Evolutionary conservation across 805 yeast species (phyloP).

Genomic region (Nakazawaea pomicola): DNA sequence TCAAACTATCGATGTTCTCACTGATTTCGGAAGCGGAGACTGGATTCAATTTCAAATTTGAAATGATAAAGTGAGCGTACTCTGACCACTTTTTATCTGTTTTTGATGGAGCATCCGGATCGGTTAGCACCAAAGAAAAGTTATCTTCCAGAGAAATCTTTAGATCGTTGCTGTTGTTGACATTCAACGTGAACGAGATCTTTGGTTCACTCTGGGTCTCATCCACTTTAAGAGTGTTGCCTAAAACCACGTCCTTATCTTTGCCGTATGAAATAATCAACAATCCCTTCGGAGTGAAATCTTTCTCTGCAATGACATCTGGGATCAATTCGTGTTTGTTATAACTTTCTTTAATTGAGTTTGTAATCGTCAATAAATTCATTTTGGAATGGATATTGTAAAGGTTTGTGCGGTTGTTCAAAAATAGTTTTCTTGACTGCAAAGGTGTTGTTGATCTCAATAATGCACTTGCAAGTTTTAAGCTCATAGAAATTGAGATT

Average conservation of each 20-base stretch:
- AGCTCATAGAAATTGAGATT: constrained; percentile 5
- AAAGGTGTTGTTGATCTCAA: not conserved
- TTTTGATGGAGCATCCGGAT: constrained; percentile 90
- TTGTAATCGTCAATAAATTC: constrained; percentile 48
- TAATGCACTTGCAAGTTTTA: not conserved
- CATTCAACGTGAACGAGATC: constrained; percentile 58
- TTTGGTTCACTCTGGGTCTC: constrained; percentile 67
- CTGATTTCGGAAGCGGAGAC: constrained; percentile 26
- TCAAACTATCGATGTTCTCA: constrained; percentile 25
- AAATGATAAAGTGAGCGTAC: constrained; percentile 67
- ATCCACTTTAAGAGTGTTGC: constrained; percentile 60
- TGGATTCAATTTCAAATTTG: constrained; percentile 45
- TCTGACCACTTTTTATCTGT: constrained; percentile 86
- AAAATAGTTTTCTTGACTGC: not conserved
- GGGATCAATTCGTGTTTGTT: constrained; percentile 46
- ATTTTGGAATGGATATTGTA: constrained; percentile 17
- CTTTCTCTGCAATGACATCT: constrained; percentile 40
- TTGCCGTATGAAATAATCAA: constrained; percentile 61
- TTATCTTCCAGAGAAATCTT: constrained; percentile 40
- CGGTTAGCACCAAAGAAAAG: constrained; percentile 77
- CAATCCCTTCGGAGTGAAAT: constrained; percentile 41
- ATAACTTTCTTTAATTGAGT: constrained; percentile 47
- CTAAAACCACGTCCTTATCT: constrained; percentile 64
- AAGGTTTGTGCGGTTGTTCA: not conserved
- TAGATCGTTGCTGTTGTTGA: constrained; percentile 31